These are phyloP conservation scores for Urochloa ruziziensis DNA, from an alignment of 176 grass and related monocot species.

Conservation along the genomic window DNA sequence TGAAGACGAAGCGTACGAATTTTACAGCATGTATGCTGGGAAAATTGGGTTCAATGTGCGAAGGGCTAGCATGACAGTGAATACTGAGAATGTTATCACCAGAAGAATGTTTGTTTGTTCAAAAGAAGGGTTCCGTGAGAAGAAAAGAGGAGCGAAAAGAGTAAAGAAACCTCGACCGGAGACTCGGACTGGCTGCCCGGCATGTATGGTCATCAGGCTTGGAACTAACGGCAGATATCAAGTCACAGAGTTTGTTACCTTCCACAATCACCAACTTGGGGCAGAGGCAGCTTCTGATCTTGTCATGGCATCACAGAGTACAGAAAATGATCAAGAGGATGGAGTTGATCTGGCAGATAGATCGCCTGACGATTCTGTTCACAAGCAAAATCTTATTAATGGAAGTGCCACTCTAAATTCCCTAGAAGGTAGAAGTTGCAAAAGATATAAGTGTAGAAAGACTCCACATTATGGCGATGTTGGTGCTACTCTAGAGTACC, in stretches of 20 bases:
- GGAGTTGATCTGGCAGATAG: slow-evolving; percentile 39
- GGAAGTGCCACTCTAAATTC: slow-evolving; percentile 12
- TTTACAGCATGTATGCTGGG: slow-evolving; percentile 83
- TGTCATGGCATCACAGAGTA: slow-evolving; percentile 45
- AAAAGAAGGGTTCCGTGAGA: slow-evolving; percentile 93
- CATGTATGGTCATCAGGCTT: slow-evolving; percentile 85
- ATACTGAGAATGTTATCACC: slow-evolving; percentile 75
- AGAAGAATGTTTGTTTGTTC: slow-evolving; percentile 99
- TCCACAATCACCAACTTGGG: slow-evolving; percentile 81
- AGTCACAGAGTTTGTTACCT: slow-evolving; percentile 86
- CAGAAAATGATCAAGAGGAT: slow-evolving; percentile 55
- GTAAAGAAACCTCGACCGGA: slow-evolving; percentile 91
- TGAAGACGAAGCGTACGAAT: slow-evolving; percentile 91
- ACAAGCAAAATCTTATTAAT: slow-evolving; percentile 34
- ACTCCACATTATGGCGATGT: slow-evolving; percentile 54
- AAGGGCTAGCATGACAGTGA: slow-evolving; percentile 88
- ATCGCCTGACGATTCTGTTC: slow-evolving; percentile 33
- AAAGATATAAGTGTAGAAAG: slow-evolving; percentile 42
- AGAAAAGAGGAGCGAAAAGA: slow-evolving; percentile 81
- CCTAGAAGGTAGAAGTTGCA: slow-evolving; percentile 51
- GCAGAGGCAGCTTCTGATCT: slow-evolving; percentile 50
- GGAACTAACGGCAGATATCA: slow-evolving; percentile 68
- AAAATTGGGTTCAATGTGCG: slow-evolving; percentile 87
- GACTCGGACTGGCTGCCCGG: slow-evolving; percentile 83
- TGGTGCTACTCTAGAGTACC: slow-evolving; percentile 70